Base-by-base conservation (phyloP, 148 eudicot species). In the Vaccinium myrtillus region DNA sequence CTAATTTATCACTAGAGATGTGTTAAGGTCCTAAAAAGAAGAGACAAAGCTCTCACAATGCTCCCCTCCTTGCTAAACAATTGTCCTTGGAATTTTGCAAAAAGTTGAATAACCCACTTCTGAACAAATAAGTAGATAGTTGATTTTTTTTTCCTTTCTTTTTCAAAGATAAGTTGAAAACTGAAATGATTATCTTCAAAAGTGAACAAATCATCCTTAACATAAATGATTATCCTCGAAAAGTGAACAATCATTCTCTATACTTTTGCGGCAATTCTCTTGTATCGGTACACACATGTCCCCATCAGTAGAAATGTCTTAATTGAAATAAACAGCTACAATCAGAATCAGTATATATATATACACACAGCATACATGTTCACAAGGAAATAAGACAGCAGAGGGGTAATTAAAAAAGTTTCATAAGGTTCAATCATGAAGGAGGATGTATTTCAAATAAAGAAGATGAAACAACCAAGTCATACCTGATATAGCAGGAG, bases 401-500 rank as follows among this genome's bases (percentile, higher is more conserved):
- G 14, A 65, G 71, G 11, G 32, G 30, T 65, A 65, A 65, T 30
- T 65, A 65, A 65, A 65, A 65, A 30, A 65, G 71, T 9, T 65
- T 9, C 71, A 65, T n/a, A 65, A 8, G 71, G 71, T 65, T 65
- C 14, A 65, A 65, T 65, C 30, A 65, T 3, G 32, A 63, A 63
- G 30, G 71, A 65, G 71, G 71, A 65, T 23, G 30, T 23, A 65
- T 65, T 58, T 65, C 71, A 23, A 65, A 65, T 65, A 65, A 65
- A 65, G 71, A 65, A 65, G 71, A 65, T 65, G 30, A 65, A 65
- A 65, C 71, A 65, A 23, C 13, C 27, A n/a, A 65, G 32, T 23
- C 71, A 85, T 91, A 95, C 99, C 99, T 85, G 99, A 97, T 86
- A 97, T 97, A 80, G 98, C 98, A 46, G 99, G 98, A 85, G 99